Evolutionary conservation across 768 basidiomycete genomes (phyloP), one percentile per base, ranked within the genome.

Genomic region (Kwoniella sp.): DNA sequence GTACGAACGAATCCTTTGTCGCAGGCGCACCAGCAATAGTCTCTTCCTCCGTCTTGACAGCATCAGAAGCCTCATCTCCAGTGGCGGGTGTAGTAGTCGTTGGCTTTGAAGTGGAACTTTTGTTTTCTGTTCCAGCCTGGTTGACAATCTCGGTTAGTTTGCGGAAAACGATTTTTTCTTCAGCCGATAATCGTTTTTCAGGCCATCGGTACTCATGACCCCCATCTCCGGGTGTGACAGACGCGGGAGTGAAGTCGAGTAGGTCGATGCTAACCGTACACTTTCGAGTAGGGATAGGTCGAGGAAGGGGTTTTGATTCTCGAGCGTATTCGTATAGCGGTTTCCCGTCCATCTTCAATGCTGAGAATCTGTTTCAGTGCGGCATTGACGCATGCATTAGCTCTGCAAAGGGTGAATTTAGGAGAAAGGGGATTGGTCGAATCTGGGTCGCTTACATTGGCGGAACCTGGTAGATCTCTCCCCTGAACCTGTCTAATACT

Each of bases 271-370:
- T 87, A 9, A 99, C 87, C 9, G 87, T 91, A 21, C 90, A 89
- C 67, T 86, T 84, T 12, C 96, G 88, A 53, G 88, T 79, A 72
- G 93, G 91, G 64, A 99, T 94, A n/a, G 95, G 90, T 9, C 93
- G 87, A 30, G 96, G 96, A 17, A 99, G 85, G 0, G 94, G 91
- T 47, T 88, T 90, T 8, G 90, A 90, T 74, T 88, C 84, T 1
- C 96, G 87, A 21, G 96, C 96, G 76, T 98, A 99, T 71, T 98
- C 94, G 78, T 98, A 92, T 36, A 98, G 79, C 0, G 92, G 92
- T 79, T 86, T 91, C 0, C 96, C 96, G 69, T 98, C 93, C 94
- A 98, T 98, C 80, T 98, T 98, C 36, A 98, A 83, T 1, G 96
- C 96, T 10, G 96, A 98, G 81, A 94, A 99, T 76, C 95, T 97